Conservation (phyloP, 2,329 filamentous ascomycete species). For the Coniochaeta sp. region DNA sequence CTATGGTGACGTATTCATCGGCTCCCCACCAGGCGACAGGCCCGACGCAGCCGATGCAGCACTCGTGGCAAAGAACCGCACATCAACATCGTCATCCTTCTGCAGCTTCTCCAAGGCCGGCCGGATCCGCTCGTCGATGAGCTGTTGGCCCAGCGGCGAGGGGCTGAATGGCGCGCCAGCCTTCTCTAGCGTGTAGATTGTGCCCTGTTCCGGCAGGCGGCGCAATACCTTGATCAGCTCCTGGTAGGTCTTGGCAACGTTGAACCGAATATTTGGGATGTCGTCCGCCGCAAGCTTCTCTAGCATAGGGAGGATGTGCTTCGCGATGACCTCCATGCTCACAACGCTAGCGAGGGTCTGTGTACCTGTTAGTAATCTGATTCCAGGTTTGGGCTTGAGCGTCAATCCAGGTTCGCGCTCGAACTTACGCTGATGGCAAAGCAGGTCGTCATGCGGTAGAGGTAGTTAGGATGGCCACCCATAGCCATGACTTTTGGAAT, state of each 20-base stretch:
- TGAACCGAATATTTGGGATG: slow-evolving; percentile 98
- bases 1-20: slow-evolving; percentile 61
- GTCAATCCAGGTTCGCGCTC: neutral
- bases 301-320: slow-evolving; percentile 91
- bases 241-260: slow-evolving; percentile 95
- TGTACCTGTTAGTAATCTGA: slow-evolving; percentile 4
- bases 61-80: slow-evolving; percentile 93
- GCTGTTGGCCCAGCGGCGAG: slow-evolving; percentile 65
- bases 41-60: slow-evolving; percentile 58
- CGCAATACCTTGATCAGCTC: slow-evolving; percentile 87
- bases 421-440: slow-evolving; percentile 89
- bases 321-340: slow-evolving; percentile 85
- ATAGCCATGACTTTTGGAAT: slow-evolving; percentile 98
- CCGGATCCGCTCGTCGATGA: slow-evolving; percentile 80
- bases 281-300: slow-evolving; percentile 89
- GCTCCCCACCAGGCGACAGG: slow-evolving; percentile 40
- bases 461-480: slow-evolving; percentile 96
- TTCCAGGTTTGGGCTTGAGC: neutral
- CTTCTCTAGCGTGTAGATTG: slow-evolving; percentile 79
- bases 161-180: slow-evolving; percentile 53
- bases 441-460: slow-evolving; percentile 99
- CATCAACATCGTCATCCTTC: slow-evolving; percentile 95
- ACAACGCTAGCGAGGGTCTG: slow-evolving; percentile 92
- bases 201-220: slow-evolving; percentile 81
- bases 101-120: slow-evolving; percentile 92